Conservation (phyloP, 768 basidiomycete species). For the Psilocybe tampanensis region DNA sequence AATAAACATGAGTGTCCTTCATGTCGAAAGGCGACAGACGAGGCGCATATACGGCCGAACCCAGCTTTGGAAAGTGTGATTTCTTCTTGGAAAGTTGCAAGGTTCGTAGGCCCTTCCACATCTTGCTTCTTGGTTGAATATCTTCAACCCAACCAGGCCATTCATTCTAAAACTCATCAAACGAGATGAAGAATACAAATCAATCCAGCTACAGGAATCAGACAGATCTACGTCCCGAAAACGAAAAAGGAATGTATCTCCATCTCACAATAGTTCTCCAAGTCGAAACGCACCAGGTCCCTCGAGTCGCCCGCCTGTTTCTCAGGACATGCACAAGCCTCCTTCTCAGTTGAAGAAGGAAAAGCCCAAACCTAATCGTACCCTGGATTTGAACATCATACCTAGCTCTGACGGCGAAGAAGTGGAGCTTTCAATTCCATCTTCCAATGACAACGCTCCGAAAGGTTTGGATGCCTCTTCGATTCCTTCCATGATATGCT, state of each 20-base stretch:
- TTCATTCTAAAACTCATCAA: constrained; percentile 44
- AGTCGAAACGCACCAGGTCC: constrained; percentile 24
- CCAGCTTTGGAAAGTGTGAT: constrained; percentile 71
- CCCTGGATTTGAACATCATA: constrained; percentile 21
- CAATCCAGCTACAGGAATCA: not conserved
- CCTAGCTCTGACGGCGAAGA: constrained; percentile 38
- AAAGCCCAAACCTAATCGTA: constrained; percentile 12
- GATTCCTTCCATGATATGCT: not conserved
- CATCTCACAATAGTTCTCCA: constrained; percentile 27
- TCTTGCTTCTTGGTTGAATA: too few relatives aligned
- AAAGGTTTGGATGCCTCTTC: constrained; percentile 15
- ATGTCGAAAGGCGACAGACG: constrained; percentile 61
- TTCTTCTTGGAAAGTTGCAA: constrained; percentile 68
- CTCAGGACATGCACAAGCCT: constrained; percentile 12
- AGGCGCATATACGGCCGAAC: constrained; percentile 68
- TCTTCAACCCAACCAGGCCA: constrained; percentile 34
- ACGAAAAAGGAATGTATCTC: constrained; percentile 30
- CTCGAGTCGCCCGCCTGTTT: constrained; percentile 17
- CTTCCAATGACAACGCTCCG: constrained; percentile 11
- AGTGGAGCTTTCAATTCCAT: constrained; percentile 10
- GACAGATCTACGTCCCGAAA: constrained; percentile 32
- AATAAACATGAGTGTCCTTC: constrained; percentile 71
- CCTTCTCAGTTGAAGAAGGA: constrained; percentile 23
- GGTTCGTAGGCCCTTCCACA: too few relatives aligned
- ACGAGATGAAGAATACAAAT: constrained; percentile 26